Evolutionary conservation across 176 grass and related monocot species (phyloP).

Genomic region (Oryza brachyantha): DNA sequence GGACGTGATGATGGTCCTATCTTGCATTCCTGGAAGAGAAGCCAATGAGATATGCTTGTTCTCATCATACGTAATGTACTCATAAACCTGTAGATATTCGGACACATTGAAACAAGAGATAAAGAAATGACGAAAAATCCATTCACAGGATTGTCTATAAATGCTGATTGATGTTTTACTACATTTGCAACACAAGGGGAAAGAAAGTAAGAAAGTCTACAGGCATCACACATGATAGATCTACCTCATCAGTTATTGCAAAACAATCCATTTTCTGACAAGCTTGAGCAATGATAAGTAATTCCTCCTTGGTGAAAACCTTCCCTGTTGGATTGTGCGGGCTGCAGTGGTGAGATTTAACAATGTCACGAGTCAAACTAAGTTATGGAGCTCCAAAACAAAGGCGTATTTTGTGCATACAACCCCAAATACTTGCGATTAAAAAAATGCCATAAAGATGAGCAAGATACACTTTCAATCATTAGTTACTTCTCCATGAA

Average conservation of each 20-base stretch:
- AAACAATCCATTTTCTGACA: constrained; percentile 75
- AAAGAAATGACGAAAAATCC: not conserved
- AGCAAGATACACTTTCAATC: not conserved
- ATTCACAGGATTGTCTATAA: not conserved
- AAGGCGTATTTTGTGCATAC: not conserved
- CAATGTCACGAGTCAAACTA: constrained; percentile 2
- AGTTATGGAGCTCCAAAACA: not conserved
- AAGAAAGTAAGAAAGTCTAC: not conserved
- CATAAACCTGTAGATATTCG: constrained; percentile 72
- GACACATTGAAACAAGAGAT: not conserved
- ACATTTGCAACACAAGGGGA: not conserved
- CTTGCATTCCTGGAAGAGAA: constrained; percentile 56
- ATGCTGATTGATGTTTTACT: constrained; percentile 3
- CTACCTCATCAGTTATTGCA: constrained; percentile 85
- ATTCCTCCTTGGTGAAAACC: constrained; percentile 67
- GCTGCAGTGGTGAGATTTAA: constrained; percentile 46
- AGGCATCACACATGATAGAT: not conserved
- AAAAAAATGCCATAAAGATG: too few relatives aligned
- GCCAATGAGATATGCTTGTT: constrained; percentile 63
- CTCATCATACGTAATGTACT: constrained; percentile 49
- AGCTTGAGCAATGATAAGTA: constrained; percentile 53
- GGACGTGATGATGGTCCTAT: constrained; percentile 55
- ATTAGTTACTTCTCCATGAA: not conserved
- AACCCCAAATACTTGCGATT: not conserved
- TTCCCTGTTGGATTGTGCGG: constrained; percentile 97